A percentile compares a stretch with the other conserved stretches of the same genome.
These are phyloP conservation scores for Nicotiana knightiana DNA, from an alignment of 257 asterid genomes.

Conservation along the genomic window DNA sequence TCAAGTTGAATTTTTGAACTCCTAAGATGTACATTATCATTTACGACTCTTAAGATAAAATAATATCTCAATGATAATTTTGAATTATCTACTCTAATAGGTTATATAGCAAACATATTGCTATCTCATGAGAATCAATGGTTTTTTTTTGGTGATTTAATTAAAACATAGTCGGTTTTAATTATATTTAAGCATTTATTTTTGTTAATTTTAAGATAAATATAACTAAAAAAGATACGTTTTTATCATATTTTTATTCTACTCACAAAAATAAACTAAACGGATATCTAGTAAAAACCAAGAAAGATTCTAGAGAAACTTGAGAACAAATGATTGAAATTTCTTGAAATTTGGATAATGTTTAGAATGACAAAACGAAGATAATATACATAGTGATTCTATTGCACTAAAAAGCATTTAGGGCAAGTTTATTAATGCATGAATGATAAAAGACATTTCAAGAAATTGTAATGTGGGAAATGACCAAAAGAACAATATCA, in stretches of 20 bases:
- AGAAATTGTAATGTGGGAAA: not conserved
- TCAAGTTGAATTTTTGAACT: not conserved
- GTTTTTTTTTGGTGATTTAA: not conserved
- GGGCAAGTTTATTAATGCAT: not conserved
- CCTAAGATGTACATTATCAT: not conserved
- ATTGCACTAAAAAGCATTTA: not conserved
- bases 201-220: not conserved
- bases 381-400: too few species aligned
- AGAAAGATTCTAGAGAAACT: too few species aligned
- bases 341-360: too few species aligned
- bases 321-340: too few species aligned
- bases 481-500: not conserved
- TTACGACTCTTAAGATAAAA: not conserved
- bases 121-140: not conserved
- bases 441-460: not conserved
- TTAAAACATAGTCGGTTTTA: not conserved
- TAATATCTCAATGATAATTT: not conserved
- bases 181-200: not conserved
- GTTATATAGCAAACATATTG: not conserved
- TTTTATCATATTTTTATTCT: too few species aligned
- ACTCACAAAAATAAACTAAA: too few species aligned
- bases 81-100: not conserved
- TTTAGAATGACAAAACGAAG: too few species aligned
- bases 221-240: not conserved
- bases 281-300: too few species aligned